Evolutionary conservation across 345 rosid genomes (phyloP), one percentile per base, ranked within the genome.

Genomic region (Linum trigynum): DNA sequence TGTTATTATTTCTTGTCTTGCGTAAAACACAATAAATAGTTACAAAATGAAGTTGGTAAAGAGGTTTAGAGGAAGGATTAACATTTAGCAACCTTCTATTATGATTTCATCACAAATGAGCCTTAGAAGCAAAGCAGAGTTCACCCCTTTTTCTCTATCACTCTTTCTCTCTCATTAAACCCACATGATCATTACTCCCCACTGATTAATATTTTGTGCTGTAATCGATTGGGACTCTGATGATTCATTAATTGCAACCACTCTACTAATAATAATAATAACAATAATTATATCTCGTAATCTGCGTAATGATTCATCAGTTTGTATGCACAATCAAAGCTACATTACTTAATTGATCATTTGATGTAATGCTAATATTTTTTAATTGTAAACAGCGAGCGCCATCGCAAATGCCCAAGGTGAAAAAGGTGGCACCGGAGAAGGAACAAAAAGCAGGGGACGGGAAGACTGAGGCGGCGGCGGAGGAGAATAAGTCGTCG

Each of bases 321-420:
- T 48, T 48, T 48, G 53, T 12, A 3, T 48, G 9, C 9, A 7
- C 10, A 9, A 48, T 48, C 12, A 4, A 41, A 41, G 11, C 32
- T 4, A 0, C 14, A 4, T n/a, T 11, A 14, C 0, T 9, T 67
- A 12, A 15, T 61, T 53, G 3, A 69, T 32, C n/a, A n/a, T 23
- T 23, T 23, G 48, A 16, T 14, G 32, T 39, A 14, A 15, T 41
- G 1, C 39, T 55, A 5, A 67, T 65, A 17, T 39, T 37, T 2
- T 57, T 35, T 0, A 42, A 5, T 55, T 69, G 37, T 9, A 66
- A 62, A 73, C 74, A 92, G 98, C 89, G 78, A 75, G 75, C 56
- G 65, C 84, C 97, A 64, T 62, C 77, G 39, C 67, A 69, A 61
- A 61, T 50, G 74, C 77, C 77, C 0, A 74, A 62, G 39, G 63